These are phyloP conservation scores for Saccharomycopsis selenospora DNA, from an alignment of 805 yeast species.

Conservation along the genomic window DNA sequence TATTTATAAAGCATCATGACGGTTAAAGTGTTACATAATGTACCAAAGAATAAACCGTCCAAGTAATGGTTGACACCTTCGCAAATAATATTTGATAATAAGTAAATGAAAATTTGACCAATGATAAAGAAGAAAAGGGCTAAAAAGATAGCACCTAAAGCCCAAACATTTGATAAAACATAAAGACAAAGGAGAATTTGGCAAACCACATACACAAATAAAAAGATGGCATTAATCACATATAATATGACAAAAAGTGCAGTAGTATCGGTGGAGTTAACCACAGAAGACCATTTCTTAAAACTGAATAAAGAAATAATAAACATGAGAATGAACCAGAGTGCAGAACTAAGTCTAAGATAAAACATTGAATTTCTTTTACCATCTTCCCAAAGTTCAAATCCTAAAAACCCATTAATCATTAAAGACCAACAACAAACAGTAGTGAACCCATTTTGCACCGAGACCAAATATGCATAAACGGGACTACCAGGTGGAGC, in stretches of 20 bases:
- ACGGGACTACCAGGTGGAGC: slow-evolving; percentile 74
- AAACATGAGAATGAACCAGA: slow-evolving; percentile 60
- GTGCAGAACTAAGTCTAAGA: slow-evolving; percentile 43
- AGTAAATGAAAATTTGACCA: slow-evolving; percentile 77
- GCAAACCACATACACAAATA: slow-evolving; percentile 55
- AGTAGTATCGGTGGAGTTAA: slow-evolving; percentile 48
- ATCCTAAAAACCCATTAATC: slow-evolving; percentile 71
- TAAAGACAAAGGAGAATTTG: slow-evolving; percentile 62
- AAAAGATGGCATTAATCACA: slow-evolving; percentile 59
- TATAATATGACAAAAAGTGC: slow-evolving; percentile 66
- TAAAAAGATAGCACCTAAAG: slow-evolving; percentile 72
- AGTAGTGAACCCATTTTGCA: slow-evolving; percentile 69
- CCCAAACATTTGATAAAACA: slow-evolving; percentile 77
- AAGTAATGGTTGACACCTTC: slow-evolving; percentile 70
- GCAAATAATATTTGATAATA: slow-evolving; percentile 61
- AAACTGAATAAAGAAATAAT: slow-evolving; percentile 67
- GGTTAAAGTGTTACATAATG: slow-evolving; percentile 71
- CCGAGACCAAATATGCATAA: slow-evolving; percentile 76
- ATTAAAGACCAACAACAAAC: slow-evolving; percentile 64
- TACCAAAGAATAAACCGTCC: slow-evolving; percentile 84
- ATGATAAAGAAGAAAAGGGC: slow-evolving; percentile 66
- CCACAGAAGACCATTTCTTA: slow-evolving; percentile 46
- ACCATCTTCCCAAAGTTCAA: slow-evolving; percentile 95
- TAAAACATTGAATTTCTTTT: slow-evolving; percentile 55
- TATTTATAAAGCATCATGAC: slow-evolving; percentile 93